Conservation (phyloP, 225 moss, liverwort and hornwort species). For the Ulota crispa region DNA sequence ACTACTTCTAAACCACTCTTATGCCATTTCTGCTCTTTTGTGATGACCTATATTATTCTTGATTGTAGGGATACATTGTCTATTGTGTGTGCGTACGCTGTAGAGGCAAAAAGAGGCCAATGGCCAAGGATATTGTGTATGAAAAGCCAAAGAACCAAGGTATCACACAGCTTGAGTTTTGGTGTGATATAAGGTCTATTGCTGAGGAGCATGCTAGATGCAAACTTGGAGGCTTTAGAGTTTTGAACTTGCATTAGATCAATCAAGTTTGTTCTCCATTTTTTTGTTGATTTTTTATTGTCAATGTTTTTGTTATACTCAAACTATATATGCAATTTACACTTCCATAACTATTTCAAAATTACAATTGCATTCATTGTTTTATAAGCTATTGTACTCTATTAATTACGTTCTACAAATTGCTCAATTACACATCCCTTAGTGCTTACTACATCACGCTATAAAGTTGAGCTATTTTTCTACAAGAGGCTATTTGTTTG, state of each 20-base stretch:
- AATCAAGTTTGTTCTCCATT: constrained; percentile 52
- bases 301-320: background rate
- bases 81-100: constrained; percentile 24
- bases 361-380: fast-evolving
- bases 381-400: background rate
- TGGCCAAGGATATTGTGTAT: too few species aligned
- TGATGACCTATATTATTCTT: background rate
- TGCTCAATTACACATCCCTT: background rate
- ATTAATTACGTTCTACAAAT: background rate
- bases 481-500: background rate
- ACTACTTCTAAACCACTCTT: background rate
- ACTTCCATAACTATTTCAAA: too few species aligned
- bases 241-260: constrained; percentile 87
- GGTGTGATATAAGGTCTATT: too few species aligned
- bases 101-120: too few species aligned
- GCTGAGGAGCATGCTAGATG: constrained; percentile 38
- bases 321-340: background rate
- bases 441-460: too few species aligned
- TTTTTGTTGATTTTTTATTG: background rate
- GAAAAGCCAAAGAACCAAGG: too few species aligned
- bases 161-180: too few species aligned
- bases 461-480: background rate
- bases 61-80: constrained; percentile 72
- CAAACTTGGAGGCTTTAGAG: constrained; percentile 82
- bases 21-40: background rate